Conservation (phyloP, 2,329 filamentous ascomycete species). For the Colletotrichum euphorbiae region DNA sequence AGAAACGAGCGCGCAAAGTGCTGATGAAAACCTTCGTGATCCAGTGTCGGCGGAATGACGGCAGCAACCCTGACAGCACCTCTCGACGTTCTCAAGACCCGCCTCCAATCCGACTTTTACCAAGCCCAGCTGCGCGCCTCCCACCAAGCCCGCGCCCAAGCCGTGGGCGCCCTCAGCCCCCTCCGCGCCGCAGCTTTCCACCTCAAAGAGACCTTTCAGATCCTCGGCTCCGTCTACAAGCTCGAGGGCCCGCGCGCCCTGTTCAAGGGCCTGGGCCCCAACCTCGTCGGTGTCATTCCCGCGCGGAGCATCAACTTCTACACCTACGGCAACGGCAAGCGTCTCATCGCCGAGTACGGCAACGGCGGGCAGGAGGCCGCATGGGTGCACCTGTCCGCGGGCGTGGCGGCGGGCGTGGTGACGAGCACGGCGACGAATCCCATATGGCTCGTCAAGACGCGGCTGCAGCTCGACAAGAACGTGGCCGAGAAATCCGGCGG, state of each 20-base stretch:
- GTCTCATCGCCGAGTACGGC: conserved; percentile 79
- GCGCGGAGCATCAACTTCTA: conserved; percentile 94
- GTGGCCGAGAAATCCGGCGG: conserved; percentile 71
- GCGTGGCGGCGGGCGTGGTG: conserved; percentile 81
- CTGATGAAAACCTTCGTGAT: conserved; percentile 17
- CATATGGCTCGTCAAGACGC: conserved; percentile 96
- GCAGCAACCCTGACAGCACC: conserved; percentile 93
- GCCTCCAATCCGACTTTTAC: conserved; percentile 95
- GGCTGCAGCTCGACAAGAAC: conserved; percentile 91
- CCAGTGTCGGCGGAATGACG: conserved; percentile 87
- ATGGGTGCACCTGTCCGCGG: conserved; percentile 82
- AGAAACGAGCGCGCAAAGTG: not conserved
- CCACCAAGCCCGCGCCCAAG: conserved; percentile 68
- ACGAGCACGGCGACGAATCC: conserved; percentile 95
- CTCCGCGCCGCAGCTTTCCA: conserved; percentile 77
- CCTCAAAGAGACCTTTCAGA: conserved; percentile 86
- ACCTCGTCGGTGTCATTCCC: conserved; percentile 88
- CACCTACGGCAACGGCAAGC: conserved; percentile 92
- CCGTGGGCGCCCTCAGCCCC: conserved; percentile 67
- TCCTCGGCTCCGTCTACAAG: conserved; percentile 82
- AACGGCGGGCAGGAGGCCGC: conserved; percentile 77
- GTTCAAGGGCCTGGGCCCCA: conserved; percentile 93
- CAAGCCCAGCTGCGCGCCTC: conserved; percentile 81
- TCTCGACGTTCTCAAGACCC: conserved; percentile 92
- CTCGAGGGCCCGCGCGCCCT: conserved; percentile 87